Evolutionary conservation across 257 asterid species (phyloP).

Genomic region (Nicotiana attenuata): DNA sequence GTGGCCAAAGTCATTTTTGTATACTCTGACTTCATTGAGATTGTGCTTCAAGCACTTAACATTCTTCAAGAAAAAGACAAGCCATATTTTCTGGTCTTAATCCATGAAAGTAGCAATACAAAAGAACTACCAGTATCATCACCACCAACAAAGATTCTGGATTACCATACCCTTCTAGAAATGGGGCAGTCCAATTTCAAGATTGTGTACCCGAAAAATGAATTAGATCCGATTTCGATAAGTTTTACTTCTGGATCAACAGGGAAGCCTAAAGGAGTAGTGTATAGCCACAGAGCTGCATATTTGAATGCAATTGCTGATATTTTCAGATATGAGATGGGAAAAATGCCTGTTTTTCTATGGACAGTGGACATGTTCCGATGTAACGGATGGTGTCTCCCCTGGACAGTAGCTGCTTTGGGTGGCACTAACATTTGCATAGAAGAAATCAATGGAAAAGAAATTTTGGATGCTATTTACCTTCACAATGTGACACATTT

Average conservation of each 20-base stretch:
- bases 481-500: slow-evolving; percentile 51
- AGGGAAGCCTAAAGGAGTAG: slow-evolving; percentile 68
- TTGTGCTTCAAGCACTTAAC: slow-evolving; percentile 34
- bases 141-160: neutral
- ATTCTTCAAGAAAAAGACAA: slow-evolving; percentile 22
- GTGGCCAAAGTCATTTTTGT: slow-evolving; percentile 52
- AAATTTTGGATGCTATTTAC: slow-evolving; percentile 32
- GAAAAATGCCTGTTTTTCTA: slow-evolving; percentile 38
- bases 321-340: slow-evolving; percentile 36
- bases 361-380: slow-evolving; percentile 83
- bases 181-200: slow-evolving; percentile 35
- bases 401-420: slow-evolving; percentile 74
- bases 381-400: slow-evolving; percentile 74
- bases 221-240: slow-evolving; percentile 59
- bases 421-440: slow-evolving; percentile 68
- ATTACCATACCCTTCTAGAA: slow-evolving; percentile 38
- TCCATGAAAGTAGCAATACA: slow-evolving; percentile 17
- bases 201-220: slow-evolving; percentile 47
- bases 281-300: slow-evolving; percentile 70
- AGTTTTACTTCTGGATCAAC: slow-evolving; percentile 82
- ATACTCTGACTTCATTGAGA: slow-evolving; percentile 32
- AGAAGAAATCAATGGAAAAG: slow-evolving; percentile 31
- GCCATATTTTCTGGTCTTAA: slow-evolving; percentile 32
- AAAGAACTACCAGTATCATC: neutral
- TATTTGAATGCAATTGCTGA: slow-evolving; percentile 50